Conservation (phyloP, 768 basidiomycete genomes). For the Boletus patriciae region DNA sequence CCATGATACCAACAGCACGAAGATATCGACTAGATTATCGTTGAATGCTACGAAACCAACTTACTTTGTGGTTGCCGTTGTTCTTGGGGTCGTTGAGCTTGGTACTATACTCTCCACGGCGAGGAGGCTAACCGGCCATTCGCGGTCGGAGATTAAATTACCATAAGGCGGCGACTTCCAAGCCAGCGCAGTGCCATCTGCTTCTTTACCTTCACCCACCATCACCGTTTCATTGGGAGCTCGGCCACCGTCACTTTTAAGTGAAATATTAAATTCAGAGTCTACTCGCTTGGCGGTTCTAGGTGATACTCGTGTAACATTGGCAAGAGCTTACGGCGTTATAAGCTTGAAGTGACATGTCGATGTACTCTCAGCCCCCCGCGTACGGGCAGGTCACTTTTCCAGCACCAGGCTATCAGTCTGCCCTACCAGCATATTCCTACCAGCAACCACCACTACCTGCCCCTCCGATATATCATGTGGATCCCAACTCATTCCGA, state of each 20-base stretch:
- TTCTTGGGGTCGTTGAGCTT: constrained; percentile 28
- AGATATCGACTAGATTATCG: not conserved
- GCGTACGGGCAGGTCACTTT: constrained; percentile 59
- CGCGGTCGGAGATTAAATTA: constrained; percentile 40
- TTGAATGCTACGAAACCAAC: constrained; percentile 11
- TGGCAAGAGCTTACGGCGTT: constrained; percentile 31
- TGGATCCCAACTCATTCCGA: constrained; percentile 73
- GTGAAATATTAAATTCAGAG: constrained; percentile 48
- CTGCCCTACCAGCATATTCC: constrained; percentile 44
- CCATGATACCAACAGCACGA: not conserved
- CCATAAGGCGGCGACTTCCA: constrained; percentile 27
- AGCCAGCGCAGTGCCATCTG: constrained; percentile 20
- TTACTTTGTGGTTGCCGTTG: constrained; percentile 29
- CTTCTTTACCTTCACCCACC: constrained; percentile 49
- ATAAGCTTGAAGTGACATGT: constrained; percentile 52
- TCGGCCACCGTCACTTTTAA: constrained; percentile 45
- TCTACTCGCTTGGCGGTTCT: constrained; percentile 30
- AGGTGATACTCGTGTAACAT: constrained; percentile 37
- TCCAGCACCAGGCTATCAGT: constrained; percentile 47
- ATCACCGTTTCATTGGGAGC: constrained; percentile 42
- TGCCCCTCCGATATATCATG: constrained; percentile 43
- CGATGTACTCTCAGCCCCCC: constrained; percentile 61
- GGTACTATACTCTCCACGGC: not conserved
- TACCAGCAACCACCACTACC: constrained; percentile 48
- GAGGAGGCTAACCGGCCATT: constrained; percentile 22